Evolutionary conservation across 2,329 filamentous ascomycete species (phyloP).

Genomic region (Fusarium sp.): DNA sequence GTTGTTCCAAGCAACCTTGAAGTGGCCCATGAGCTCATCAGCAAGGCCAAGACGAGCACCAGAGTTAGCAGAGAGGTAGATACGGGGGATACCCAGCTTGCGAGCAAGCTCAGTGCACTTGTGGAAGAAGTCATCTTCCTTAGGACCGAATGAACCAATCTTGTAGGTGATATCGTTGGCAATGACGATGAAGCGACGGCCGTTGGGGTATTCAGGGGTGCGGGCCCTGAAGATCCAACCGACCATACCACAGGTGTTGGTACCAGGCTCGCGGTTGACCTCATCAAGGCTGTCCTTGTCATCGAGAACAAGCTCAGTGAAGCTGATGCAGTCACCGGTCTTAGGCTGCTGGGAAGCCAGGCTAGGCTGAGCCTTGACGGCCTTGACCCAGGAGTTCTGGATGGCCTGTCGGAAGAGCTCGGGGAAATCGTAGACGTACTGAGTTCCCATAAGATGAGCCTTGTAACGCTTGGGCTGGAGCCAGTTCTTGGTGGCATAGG

Average conservation of each 20-base stretch:
- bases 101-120: conserved; percentile 98
- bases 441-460: conserved; percentile 98
- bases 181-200: conserved; percentile 92
- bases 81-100: conserved; percentile 92
- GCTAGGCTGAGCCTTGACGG: conserved; percentile 76
- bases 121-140: conserved; percentile 98
- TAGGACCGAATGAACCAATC: conserved; percentile 96
- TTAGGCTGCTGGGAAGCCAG: conserved; percentile 84
- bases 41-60: conserved; percentile 97
- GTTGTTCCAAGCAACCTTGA: conserved; percentile 97
- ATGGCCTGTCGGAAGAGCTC: conserved; percentile 98
- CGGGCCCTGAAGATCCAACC: conserved; percentile 95
- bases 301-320: conserved; percentile 93
- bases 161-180: conserved; percentile 99
- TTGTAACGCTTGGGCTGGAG: conserved; percentile 99
- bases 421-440: conserved; percentile 99
- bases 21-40: conserved; percentile 95
- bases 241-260: conserved; percentile 97
- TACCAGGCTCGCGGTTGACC: conserved; percentile 93
- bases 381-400: conserved; percentile 90
- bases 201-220: conserved; percentile 94
- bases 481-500: conserved; percentile 98
- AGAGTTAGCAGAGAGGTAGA: conserved; percentile 98
- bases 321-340: conserved; percentile 90
- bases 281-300: conserved; percentile 92